Base-by-base conservation (phyloP, 2,329 filamentous ascomycete species). In the Fusarium miscanthi region DNA sequence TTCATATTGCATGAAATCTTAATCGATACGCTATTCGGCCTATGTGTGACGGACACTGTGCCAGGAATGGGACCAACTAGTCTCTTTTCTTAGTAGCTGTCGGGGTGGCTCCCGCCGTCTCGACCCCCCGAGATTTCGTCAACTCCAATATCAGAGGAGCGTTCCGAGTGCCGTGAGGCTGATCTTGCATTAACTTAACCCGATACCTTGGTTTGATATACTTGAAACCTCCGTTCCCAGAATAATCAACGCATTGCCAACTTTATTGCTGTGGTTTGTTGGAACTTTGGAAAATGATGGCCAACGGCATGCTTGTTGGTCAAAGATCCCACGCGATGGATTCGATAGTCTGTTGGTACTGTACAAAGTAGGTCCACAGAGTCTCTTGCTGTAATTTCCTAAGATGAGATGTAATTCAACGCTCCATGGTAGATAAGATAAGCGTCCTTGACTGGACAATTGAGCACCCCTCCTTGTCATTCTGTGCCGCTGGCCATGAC, bases 351-450 rank as follows among this genome's bases (percentile, higher is more conserved):
- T 66, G 58, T 69, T 52, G 52, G 46, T 53, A 38, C 31, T 37
- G 48, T 49, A 66, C 72, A 42, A 27, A 13, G n/a, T 25, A 70
- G 70, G 57, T 73, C 76, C 76, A 76, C 59, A 66, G 53, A 71
- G 43, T 56, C 23, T 69, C n/a, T 49, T 57, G 61, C 49, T 54
- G 73, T 56, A 78, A 78, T 78, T 78, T 78, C 76, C 72, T 76
- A 75, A 78, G 76, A 78, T 78, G 76, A 78, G 72, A 46, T 66
- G 63, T 59, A 78, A 76, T 77, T 73, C 67, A 65, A 75, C 51
- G 49, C 66, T 64, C 57, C 63, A 67, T 59, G 64, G 40, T 38
- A 69, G 59, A 66, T 61, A 63, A 69, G 57, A 63, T 57, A 64
- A 75, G 71, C 62, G 69, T 49, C 63, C 66, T 69, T 56, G 52